Base-by-base conservation (phyloP, 2,329 filamentous ascomycete genomes). In the Clonostachys solani region DNA sequence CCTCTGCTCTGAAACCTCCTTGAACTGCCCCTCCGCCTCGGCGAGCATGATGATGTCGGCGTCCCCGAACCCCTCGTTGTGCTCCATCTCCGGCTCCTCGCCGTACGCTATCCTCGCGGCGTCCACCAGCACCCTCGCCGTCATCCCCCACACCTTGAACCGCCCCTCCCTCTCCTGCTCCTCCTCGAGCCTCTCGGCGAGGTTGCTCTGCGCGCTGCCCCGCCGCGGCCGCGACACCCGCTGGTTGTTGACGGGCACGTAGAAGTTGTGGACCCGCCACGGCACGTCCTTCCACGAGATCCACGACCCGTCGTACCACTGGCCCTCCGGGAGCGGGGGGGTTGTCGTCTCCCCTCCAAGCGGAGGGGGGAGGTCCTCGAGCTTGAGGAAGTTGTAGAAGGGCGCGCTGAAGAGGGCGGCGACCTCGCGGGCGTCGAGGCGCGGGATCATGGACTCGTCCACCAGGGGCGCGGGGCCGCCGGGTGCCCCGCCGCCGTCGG, bases 131-230 rank as follows among this genome's bases (percentile, higher is more conserved):
- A 97, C 92, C 45, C 90, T 75, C 4, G 90, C 92, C 46, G 92
- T 97, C 89, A 97, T 92, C 15, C 92, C 92, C 80, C 92, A 96
- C 5, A 97, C 91, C 55, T 87, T 84, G 67, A 94, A 96, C 36
- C 87, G 74, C 4, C 72, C 72, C 5, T 66, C 60, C 12, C 67
- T 63, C 50, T 76, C 69, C 51, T 71, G 60, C 42, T 70, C 72
- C 52, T 77, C 71, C 48, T 80, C 71, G 15, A 77, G 56, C 50
- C 64, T 58, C 49, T 71, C 68, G 5, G 65, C 66, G 42, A 72
- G 58, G 40, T 69, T 64, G 46, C 71, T 68, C 61, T 81, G 66
- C 38, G 61, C 68, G 48, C 66, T 67, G 34, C 40, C 37, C 19
- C 43, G 35, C 41, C 44, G 33, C n/a, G 53, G 53, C 64, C 78